Evolutionary conservation across 108 stramenopile species (phyloP).

Genomic region (Cyclotella distinguenda): DNA sequence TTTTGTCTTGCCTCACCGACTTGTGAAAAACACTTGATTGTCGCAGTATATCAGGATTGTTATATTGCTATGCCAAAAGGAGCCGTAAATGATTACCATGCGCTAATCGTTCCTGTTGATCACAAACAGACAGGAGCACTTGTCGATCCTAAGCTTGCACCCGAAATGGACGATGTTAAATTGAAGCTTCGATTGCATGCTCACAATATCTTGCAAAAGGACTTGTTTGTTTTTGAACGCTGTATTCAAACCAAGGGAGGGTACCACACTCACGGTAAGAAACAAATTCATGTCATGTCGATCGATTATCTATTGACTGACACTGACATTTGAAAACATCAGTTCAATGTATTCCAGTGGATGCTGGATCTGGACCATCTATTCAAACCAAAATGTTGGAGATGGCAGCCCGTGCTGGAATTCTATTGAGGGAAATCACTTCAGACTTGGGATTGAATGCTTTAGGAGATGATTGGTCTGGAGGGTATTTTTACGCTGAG

Average conservation of each 20-base stretch:
- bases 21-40: slow-evolving; percentile 89
- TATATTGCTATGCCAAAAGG: slow-evolving; percentile 91
- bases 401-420: slow-evolving; percentile 53
- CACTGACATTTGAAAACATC: too few species aligned
- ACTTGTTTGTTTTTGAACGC: slow-evolving; percentile 87
- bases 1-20: slow-evolving; percentile 86
- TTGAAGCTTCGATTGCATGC: slow-evolving; percentile 59
- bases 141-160: slow-evolving; percentile 39
- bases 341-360: slow-evolving; percentile 81
- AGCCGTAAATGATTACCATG: slow-evolving; percentile 71
- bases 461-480: slow-evolving; percentile 45
- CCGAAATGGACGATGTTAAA: slow-evolving; percentile 59
- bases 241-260: slow-evolving; percentile 85
- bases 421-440: slow-evolving; percentile 68
- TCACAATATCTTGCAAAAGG: slow-evolving; percentile 54
- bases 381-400: slow-evolving; percentile 68
- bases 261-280: slow-evolving; percentile 87
- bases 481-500: slow-evolving; percentile 68
- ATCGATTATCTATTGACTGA: too few species aligned
- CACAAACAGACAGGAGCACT: slow-evolving; percentile 63
- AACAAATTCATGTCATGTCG: too few species aligned
- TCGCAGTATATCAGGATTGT: slow-evolving; percentile 63
- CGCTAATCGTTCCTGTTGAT: slow-evolving; percentile 82
- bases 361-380: slow-evolving; percentile 37
- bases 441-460: slow-evolving; percentile 62